These are phyloP conservation scores for Miscanthus lutarioriparius DNA, from an alignment of 176 grass and related monocot species.

Conservation along the genomic window DNA sequence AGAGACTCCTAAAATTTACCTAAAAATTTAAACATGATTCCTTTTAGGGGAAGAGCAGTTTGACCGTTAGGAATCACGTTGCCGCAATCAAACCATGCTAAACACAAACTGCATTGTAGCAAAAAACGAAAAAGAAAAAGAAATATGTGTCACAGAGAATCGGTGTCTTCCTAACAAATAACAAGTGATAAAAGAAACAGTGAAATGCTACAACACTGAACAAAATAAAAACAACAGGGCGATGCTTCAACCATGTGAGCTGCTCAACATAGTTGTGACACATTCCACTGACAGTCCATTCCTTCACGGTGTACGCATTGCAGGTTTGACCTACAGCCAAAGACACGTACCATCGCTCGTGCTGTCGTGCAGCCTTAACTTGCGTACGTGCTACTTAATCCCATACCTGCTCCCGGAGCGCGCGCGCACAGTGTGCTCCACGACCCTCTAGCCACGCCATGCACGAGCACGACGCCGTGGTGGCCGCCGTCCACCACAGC, in stretches of 20 bases:
- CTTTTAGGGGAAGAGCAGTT: no score
- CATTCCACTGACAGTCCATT: neutral
- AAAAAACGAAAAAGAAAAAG: neutral
- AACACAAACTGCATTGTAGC: neutral
- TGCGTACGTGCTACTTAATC: constrained; percentile 39
- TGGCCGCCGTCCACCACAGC: constrained; percentile 37
- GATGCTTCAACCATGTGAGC: neutral
- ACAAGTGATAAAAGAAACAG: neutral
- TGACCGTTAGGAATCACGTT: neutral
- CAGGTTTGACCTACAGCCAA: neutral
- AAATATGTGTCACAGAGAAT: neutral
- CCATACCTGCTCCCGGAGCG: constrained; percentile 11
- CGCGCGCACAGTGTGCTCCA: neutral
- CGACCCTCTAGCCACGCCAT: constrained; percentile 4
- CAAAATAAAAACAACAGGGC: neutral
- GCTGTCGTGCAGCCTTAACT: neutral
- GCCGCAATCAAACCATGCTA: neutral
- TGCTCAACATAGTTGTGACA: neutral
- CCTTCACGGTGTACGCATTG: neutral
- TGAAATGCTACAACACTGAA: neutral
- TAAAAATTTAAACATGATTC: neutral
- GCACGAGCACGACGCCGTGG: constrained; percentile 23
- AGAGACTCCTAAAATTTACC: no score
- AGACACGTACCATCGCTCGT: neutral
- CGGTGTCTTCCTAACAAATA: neutral